phyloP scores from a whole-genome alignment of 2,329 filamentous ascomycete species.

The Mollisia scopiformis region DNA sequence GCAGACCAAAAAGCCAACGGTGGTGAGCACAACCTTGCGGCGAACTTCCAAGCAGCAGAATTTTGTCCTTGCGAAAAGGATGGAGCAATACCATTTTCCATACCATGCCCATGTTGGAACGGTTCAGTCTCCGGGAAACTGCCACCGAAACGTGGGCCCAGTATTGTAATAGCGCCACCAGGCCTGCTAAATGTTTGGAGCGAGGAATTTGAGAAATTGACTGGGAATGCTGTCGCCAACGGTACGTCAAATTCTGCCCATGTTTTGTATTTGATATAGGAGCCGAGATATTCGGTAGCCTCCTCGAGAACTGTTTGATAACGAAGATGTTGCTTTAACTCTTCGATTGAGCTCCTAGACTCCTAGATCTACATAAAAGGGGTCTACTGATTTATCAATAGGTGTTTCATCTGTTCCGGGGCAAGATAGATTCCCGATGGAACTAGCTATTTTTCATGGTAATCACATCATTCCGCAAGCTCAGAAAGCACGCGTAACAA shows the following conservation, averaged over 20 bases:
- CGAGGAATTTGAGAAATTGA: neutral
- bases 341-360: no score
- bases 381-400: neutral
- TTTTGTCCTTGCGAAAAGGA: neutral
- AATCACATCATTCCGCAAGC: neutral
- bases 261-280: neutral
- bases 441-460: neutral
- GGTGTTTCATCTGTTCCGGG: neutral
- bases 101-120: neutral
- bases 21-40: no score
- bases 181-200: neutral
- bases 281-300: neutral
- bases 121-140: neutral
- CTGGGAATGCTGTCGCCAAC: neutral
- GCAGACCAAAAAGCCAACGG: neutral
- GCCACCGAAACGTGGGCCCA: neutral
- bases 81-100: neutral
- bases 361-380: no score
- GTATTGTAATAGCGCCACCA: neutral
- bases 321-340: no score
- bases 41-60: no score
- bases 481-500: neutral
- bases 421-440: neutral
- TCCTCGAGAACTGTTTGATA: no score
- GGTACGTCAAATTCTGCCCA: neutral